These are phyloP conservation scores for Aspergillus fijiensis DNA, from an alignment of 2,329 filamentous ascomycete genomes.

Conservation along the genomic window DNA sequence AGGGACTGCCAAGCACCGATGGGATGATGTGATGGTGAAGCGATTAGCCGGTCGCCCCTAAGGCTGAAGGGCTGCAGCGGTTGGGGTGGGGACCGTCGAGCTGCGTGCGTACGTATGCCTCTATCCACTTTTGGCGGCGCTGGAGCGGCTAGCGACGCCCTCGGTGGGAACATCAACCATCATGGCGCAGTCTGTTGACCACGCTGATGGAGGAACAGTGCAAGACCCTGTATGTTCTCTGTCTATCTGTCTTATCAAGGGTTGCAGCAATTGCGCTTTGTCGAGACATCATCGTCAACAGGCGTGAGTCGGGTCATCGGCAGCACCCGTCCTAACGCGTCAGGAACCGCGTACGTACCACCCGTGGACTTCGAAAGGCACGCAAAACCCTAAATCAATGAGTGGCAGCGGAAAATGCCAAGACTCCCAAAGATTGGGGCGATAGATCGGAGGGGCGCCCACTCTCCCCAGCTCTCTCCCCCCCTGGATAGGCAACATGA, in stretches of 20 bases:
- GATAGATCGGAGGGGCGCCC: background rate
- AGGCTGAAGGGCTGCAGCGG: background rate
- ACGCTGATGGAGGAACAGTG: background rate
- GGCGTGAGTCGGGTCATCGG: background rate
- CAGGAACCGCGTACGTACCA: conserved; percentile 1
- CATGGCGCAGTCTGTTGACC: background rate
- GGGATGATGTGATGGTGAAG: background rate
- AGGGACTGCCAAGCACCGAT: background rate
- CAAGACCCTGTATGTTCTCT: background rate
- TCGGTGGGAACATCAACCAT: background rate
- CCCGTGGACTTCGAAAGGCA: background rate
- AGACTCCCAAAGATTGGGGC: background rate
- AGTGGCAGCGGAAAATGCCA: background rate
- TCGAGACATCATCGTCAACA: background rate
- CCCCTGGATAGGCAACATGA: conserved; percentile 1
- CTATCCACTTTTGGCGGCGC: conserved; percentile 1
- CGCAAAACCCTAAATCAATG: background rate
- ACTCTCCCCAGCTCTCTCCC: background rate
- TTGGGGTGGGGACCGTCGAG: background rate
- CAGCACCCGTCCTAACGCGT: background rate
- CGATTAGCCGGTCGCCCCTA: background rate
- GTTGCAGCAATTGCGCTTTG: background rate
- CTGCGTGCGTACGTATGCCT: conserved; percentile 3
- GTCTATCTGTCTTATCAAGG: background rate
- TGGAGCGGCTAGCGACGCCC: conserved; percentile 3